A percentile compares a stretch with the other conserved stretches of the same genome.
Evolutionary conservation across 257 asterid species (phyloP).

Genomic region (Sherardia arvensis): DNA sequence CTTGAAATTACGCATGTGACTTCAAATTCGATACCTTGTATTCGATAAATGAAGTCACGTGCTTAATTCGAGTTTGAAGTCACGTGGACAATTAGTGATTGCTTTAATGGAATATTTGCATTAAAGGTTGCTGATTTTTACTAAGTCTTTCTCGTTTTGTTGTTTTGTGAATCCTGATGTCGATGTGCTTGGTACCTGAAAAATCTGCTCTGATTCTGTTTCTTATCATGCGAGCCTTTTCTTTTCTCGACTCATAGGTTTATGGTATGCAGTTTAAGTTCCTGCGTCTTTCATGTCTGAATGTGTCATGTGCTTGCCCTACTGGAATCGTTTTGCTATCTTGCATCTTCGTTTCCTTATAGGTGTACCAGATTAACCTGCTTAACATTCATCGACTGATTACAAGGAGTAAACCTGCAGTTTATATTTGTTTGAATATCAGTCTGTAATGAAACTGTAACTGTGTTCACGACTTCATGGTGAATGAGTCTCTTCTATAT

Average conservation of each 20-base stretch:
- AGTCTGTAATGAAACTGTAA: background rate
- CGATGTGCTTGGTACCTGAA: background rate
- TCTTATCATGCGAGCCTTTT: too few species aligned
- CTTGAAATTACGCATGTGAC: background rate
- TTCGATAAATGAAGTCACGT: background rate
- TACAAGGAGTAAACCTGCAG: too few species aligned
- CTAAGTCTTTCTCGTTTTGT: background rate
- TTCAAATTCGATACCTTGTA: background rate
- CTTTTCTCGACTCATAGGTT: background rate
- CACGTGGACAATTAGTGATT: background rate
- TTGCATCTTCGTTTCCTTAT: background rate
- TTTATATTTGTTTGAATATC: background rate
- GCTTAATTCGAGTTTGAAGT: background rate
- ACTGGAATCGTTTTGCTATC: background rate
- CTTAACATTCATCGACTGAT: too few species aligned
- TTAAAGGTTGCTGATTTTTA: background rate
- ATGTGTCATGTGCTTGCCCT: background rate
- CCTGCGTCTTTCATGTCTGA: background rate
- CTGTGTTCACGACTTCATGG: too few species aligned
- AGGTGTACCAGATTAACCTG: background rate
- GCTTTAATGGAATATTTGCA: background rate
- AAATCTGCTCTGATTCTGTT: too few species aligned
- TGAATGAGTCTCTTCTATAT: too few species aligned
- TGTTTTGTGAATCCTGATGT: background rate
- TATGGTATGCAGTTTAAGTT: background rate